Evolutionary conservation across 495 filamentous ascomycete genomes (phyloP).

Genomic region (Lophium mytilinum): DNA sequence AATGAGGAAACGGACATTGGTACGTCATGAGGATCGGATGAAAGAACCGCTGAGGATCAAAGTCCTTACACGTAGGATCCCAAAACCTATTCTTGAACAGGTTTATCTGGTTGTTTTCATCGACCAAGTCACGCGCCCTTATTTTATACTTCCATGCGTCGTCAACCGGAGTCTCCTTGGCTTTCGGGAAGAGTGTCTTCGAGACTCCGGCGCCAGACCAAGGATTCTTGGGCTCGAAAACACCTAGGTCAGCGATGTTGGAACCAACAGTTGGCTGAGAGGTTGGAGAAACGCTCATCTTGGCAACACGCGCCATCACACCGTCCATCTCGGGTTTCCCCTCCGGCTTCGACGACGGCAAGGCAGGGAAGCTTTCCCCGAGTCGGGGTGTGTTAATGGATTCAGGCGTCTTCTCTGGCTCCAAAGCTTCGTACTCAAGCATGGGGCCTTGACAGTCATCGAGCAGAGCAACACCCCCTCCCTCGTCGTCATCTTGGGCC

Average conservation of each 20-base stretch:
- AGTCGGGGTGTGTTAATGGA: background rate
- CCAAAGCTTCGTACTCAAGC: background rate
- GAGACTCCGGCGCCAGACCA: background rate
- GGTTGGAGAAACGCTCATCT: too few species aligned
- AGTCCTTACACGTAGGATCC: slow-evolving; percentile 26
- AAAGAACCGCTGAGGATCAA: slow-evolving; percentile 27
- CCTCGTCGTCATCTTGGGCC: slow-evolving; percentile 12
- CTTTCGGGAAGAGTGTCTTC: slow-evolving; percentile 19
- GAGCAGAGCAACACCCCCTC: slow-evolving; percentile 18
- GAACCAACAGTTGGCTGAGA: background rate
- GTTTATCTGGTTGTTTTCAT: slow-evolving; percentile 18
- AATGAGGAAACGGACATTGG: slow-evolving; percentile 29
- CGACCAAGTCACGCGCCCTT: slow-evolving; percentile 2
- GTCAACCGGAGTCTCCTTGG: slow-evolving; percentile 14
- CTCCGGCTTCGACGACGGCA: background rate
- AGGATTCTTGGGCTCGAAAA: background rate
- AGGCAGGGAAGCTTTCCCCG: background rate
- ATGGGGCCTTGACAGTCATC: too few species aligned
- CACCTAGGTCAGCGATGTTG: background rate
- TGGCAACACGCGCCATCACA: too few species aligned
- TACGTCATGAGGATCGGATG: slow-evolving; percentile 19
- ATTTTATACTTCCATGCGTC: slow-evolving; percentile 4
- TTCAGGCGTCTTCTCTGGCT: background rate
- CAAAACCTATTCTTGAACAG: slow-evolving; percentile 29
- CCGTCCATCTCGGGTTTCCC: too few species aligned